Conservation (phyloP, 2,329 filamentous ascomycete species). For the Ceratocystis lukuohia region DNA sequence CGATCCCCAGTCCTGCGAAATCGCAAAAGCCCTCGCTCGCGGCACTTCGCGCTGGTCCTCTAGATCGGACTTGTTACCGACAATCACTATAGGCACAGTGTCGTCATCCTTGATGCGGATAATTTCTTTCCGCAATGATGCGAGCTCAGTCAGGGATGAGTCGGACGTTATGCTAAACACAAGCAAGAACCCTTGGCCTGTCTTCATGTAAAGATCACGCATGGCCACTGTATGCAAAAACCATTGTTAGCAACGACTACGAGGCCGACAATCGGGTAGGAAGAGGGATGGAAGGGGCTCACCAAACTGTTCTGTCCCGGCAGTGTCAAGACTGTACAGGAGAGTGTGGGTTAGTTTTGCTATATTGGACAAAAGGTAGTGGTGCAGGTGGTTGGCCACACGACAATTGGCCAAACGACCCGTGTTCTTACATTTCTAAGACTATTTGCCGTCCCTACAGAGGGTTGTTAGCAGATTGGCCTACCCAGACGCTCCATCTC, state of each 20-base stretch:
- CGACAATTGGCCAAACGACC: too few relatives aligned
- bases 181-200: constrained; percentile 78
- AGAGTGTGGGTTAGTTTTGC: background rate
- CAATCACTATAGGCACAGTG: constrained; percentile 73
- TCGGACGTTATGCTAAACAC: constrained; percentile 84
- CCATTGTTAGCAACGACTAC: constrained; percentile 21
- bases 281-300: constrained; percentile 29
- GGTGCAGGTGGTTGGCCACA: background rate
- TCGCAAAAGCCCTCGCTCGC: constrained; percentile 63
- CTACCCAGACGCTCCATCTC: too few relatives aligned
- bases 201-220: constrained; percentile 85
- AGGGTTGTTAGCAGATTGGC: constrained; percentile 25
- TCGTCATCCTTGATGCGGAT: constrained; percentile 83
- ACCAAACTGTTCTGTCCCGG: constrained; percentile 89
- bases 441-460: constrained; percentile 70
- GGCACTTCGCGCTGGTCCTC: constrained; percentile 73
- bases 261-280: background rate
- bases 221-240: constrained; percentile 38
- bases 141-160: constrained; percentile 70
- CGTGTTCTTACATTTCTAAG: constrained; percentile 60
- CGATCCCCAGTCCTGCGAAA: constrained; percentile 77
- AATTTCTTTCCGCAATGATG: constrained; percentile 74
- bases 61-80: constrained; percentile 82
- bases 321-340: constrained; percentile 59
- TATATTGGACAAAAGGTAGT: background rate